A percentile compares a stretch with the other conserved stretches of the same genome.
Conservation (phyloP, 2,329 filamentous ascomycete genomes). For the Zymoseptoria pseudotritici region DNA sequence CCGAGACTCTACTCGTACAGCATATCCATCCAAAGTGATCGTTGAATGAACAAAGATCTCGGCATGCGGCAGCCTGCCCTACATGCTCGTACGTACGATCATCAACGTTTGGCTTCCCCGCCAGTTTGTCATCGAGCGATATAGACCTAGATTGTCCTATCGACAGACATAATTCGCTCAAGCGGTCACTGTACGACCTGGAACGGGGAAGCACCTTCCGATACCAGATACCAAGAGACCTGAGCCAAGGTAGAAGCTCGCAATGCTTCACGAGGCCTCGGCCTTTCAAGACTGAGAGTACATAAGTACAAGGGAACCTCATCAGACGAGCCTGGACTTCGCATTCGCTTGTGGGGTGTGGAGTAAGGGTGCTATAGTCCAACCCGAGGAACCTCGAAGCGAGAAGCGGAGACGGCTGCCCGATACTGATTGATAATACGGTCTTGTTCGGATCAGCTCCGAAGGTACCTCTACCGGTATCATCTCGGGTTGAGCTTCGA, state of each 20-base stretch:
- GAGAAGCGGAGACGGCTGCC: background rate
- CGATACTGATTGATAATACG: background rate
- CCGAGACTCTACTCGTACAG: too few relatives aligned
- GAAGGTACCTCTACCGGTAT: background rate
- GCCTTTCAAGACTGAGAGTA: background rate
- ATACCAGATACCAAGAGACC: background rate
- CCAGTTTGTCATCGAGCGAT: background rate
- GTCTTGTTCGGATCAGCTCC: background rate
- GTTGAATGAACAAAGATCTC: background rate
- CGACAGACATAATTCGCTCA: background rate
- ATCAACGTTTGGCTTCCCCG: background rate
- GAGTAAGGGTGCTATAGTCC: background rate
- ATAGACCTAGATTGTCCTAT: background rate
- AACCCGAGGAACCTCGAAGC: background rate
- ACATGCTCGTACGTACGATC: background rate
- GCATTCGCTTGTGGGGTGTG: background rate
- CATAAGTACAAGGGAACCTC: background rate
- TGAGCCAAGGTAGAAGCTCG: background rate
- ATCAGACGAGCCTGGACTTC: background rate
- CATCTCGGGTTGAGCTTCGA: background rate
- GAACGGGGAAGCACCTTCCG: background rate
- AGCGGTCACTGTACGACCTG: background rate
- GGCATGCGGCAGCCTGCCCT: background rate
- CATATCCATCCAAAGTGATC: too few relatives aligned
- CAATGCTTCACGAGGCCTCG: background rate